Base-by-base conservation (phyloP, 345 rosid genomes). In the Noccaea caerulescens region DNA sequence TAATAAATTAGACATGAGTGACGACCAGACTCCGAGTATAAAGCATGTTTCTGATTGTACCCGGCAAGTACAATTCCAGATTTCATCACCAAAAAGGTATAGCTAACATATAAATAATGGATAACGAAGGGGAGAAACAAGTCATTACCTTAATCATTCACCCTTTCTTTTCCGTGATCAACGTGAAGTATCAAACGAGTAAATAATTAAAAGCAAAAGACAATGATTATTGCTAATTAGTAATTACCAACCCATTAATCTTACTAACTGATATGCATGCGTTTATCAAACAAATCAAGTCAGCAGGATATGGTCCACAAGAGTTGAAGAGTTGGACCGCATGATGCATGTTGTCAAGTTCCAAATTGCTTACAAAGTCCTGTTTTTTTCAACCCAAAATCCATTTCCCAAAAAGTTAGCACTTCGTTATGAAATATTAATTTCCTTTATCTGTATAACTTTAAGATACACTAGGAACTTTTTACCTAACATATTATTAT, bases 291-390 rank as follows among this genome's bases (percentile, higher is more conserved):
- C 45, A 62, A 68, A 53, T 54, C 42, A 62, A 75, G 59, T 7
- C 59, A 16, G 18, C 33, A 20, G 12, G 27, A 30, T 36, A 20
- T 55, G 71, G 75, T 76, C 79, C 79, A 76, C 79, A 18, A 70
- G 25, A 47, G 55, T 69, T 56, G 75, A 76, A 69, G 59, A 69
- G 55, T 69, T 76, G 70, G 63, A 69, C 52, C 70, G 53, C 64
- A 68, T 46, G 10, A 25, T 68, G 36, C 10, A 25, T 68, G 36
- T 42, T 70, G 44, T 63, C 71, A 47, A 70, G 66, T 25, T 70
- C 72, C 42, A 76, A 50, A 12, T 70, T 57, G 76, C 55, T 32
- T 33, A 57, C 50, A 57, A 71, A 76, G 72, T 76, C 72, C 1
- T 56, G 33, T 5, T 63, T 50, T 46, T 57, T 76, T 70, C 76